Conservation (phyloP, 2,329 filamentous ascomycete species). For the Cladosporium velox region DNA sequence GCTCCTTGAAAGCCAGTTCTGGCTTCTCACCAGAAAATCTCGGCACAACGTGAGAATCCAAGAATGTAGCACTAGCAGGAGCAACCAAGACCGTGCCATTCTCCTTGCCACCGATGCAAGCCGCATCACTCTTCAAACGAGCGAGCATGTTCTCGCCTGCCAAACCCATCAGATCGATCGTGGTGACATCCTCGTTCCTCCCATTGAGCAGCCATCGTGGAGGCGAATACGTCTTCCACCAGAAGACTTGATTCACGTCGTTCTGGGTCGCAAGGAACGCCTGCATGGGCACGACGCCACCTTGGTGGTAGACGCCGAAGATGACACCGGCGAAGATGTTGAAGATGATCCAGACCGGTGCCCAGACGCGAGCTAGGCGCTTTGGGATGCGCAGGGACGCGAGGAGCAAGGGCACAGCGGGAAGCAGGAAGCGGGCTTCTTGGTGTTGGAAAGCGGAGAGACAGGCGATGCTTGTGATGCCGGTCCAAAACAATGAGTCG, state of each 20-base stretch:
- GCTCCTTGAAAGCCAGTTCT: conserved; percentile 64
- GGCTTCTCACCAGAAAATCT: conserved; percentile 10
- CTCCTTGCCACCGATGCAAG: conserved; percentile 57
- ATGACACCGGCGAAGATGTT: conserved; percentile 68
- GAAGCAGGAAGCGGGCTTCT: conserved; percentile 76
- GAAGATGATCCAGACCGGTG: conserved; percentile 66
- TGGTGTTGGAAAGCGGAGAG: conserved; percentile 77
- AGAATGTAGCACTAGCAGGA: conserved; percentile 69
- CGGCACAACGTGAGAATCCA: conserved; percentile 55
- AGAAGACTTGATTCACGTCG: conserved; percentile 67
- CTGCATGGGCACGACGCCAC: conserved; percentile 73
- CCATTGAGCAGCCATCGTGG: conserved; percentile 78
- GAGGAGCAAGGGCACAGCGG: conserved; percentile 73
- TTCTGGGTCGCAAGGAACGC: conserved; percentile 71
- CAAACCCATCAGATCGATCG: conserved; percentile 74
- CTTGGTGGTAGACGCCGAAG: conserved; percentile 83
- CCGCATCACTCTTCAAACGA: conserved; percentile 60
- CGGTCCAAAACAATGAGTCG: conserved; percentile 69
- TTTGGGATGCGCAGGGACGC: conserved; percentile 70
- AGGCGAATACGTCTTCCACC: conserved; percentile 87
- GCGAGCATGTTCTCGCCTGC: conserved; percentile 61
- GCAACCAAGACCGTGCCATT: conserved; percentile 65
- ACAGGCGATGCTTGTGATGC: conserved; percentile 68
- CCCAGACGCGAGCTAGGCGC: conserved; percentile 53
- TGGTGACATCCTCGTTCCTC: conserved; percentile 70